Evolutionary conservation across 192 early-diverging fungal species (phyloP).

Genomic region (Dissophora ornata): DNA sequence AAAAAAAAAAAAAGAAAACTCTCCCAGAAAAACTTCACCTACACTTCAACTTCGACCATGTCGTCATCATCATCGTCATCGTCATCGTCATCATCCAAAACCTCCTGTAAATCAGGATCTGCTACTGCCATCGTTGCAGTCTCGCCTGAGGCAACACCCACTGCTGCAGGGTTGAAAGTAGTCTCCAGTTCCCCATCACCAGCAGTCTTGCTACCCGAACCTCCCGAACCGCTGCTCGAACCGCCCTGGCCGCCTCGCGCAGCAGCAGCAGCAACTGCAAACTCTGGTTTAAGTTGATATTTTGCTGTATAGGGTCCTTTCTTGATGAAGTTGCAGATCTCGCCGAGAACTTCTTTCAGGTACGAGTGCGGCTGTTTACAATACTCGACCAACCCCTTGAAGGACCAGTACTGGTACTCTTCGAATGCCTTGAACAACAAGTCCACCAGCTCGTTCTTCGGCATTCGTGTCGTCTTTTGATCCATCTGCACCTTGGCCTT

Average conservation of each 20-base stretch:
- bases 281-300: slow-evolving; percentile 91
- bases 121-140: slow-evolving; percentile 27
- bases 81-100: slow-evolving; percentile 58
- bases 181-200: slow-evolving; percentile 35
- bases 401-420: slow-evolving; percentile 82
- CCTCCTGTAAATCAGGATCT: slow-evolving; percentile 28
- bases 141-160: slow-evolving; percentile 40
- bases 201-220: background rate
- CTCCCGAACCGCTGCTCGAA: background rate
- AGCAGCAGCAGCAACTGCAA: slow-evolving; percentile 57
- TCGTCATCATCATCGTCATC: slow-evolving; percentile 52
- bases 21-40: too few species aligned
- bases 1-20: too few species aligned
- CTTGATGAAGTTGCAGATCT: slow-evolving; percentile 86
- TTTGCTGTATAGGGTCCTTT: slow-evolving; percentile 82
- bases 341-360: slow-evolving; percentile 84
- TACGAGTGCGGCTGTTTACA: slow-evolving; percentile 85
- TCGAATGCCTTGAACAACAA: slow-evolving; percentile 86
- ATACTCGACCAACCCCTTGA: slow-evolving; percentile 86
- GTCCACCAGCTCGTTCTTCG: slow-evolving; percentile 84
- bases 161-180: slow-evolving; percentile 48
- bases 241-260: slow-evolving; percentile 39
- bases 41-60: slow-evolving; percentile 26
- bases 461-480: slow-evolving; percentile 87
- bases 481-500: slow-evolving; percentile 62